Evolutionary conservation across 305 asterid genomes (phyloP).

Genomic region (Fraxinus sp.): DNA sequence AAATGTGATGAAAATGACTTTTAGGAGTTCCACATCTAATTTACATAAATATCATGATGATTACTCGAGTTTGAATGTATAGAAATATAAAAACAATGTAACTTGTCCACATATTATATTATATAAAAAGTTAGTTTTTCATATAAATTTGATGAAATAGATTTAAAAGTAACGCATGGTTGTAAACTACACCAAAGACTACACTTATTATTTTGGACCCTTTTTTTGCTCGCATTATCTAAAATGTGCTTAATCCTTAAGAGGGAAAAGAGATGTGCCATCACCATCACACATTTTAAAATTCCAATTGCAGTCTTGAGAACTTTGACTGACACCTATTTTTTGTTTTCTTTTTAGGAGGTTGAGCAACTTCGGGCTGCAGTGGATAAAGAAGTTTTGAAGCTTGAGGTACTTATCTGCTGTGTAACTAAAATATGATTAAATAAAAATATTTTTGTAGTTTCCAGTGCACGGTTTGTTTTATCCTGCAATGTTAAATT

Average conservation of each 20-base stretch:
- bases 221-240: neutral
- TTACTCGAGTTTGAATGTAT: neutral
- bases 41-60: neutral
- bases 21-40: neutral
- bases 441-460: neutral
- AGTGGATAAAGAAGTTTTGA: conserved; percentile 46
- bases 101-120: neutral
- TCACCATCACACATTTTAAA: neutral
- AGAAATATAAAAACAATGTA: neutral
- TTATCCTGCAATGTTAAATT: neutral
- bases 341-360: conserved; percentile 37
- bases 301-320: neutral
- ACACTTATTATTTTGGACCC: neutral
- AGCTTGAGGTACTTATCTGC: conserved; percentile 49
- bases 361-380: conserved; percentile 51
- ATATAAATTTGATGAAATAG: neutral
- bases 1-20: neutral
- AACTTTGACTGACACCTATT: conserved; percentile 8
- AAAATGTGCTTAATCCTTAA: neutral
- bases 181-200: neutral
- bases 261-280: neutral
- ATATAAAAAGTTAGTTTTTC: neutral
- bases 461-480: conserved; percentile 8
- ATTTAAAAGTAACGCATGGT: neutral
- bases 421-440: conserved; percentile 13